Evolutionary conservation across 345 rosid species (phyloP).

Genomic region (Eucalyptus curtisii): DNA sequence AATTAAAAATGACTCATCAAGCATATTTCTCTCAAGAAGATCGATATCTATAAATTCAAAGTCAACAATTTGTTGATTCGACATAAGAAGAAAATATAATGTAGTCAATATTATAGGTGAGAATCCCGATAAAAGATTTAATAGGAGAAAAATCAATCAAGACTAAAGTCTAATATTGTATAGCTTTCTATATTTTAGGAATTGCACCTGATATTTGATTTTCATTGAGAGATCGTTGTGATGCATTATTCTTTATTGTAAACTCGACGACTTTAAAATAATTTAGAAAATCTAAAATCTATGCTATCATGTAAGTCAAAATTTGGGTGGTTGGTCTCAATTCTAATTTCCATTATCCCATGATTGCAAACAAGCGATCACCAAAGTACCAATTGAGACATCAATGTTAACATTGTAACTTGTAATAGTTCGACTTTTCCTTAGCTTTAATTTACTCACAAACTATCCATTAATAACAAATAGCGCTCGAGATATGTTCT

Average conservation of each 20-base stretch:
- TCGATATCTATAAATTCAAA: background rate
- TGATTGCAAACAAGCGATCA: background rate
- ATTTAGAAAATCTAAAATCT: background rate
- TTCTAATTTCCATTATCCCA: background rate
- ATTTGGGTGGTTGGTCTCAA: background rate
- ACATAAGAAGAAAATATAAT: background rate
- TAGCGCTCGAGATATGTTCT: rapidly evolving
- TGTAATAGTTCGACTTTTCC: background rate
- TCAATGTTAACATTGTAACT: background rate
- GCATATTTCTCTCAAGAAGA: background rate
- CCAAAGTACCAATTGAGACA: background rate
- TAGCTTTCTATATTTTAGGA: rapidly evolving
- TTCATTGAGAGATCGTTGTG: rapidly evolving
- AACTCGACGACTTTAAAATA: rapidly evolving
- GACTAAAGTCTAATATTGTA: background rate
- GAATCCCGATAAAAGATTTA: background rate
- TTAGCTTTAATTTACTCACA: too few species aligned
- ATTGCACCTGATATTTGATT: rapidly evolving
- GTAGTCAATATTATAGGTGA: background rate
- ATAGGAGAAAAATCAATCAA: background rate
- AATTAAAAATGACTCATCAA: background rate
- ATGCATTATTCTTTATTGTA: background rate
- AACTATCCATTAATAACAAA: background rate
- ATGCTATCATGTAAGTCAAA: background rate
- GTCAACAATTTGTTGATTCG: background rate